A percentile compares a stretch with the other conserved stretches of the same genome.
These are phyloP conservation scores for Huntiella omanensis DNA, from an alignment of 2,329 filamentous ascomycete species.

Conservation along the genomic window DNA sequence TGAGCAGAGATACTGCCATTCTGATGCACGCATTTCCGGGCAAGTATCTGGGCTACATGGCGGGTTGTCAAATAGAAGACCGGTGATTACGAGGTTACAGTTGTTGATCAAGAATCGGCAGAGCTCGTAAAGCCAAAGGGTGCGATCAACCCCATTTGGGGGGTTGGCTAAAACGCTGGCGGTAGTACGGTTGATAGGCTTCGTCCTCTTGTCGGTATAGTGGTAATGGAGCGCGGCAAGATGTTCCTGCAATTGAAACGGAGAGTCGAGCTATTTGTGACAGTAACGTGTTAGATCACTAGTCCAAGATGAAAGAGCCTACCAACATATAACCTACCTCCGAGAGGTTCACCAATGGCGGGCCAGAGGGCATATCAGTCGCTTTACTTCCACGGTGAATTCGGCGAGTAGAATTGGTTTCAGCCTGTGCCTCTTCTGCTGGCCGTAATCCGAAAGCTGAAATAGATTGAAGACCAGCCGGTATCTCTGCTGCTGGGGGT, in stretches of 20 bases:
- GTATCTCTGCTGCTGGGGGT: slow-evolving; percentile 84
- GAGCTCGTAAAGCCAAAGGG: slow-evolving; percentile 93
- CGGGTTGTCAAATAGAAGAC: slow-evolving; percentile 78
- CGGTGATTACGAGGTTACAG: slow-evolving; percentile 80
- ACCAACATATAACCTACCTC: slow-evolving; percentile 38
- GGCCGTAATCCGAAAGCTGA: slow-evolving; percentile 30
- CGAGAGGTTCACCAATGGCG: slow-evolving; percentile 66
- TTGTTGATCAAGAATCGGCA: slow-evolving; percentile 91
- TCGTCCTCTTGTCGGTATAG: slow-evolving; percentile 48
- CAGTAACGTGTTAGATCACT: neutral
- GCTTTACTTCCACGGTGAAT: slow-evolving; percentile 86
- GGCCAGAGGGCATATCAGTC: slow-evolving; percentile 82
- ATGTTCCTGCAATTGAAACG: slow-evolving; percentile 94
- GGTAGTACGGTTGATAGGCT: slow-evolving; percentile 56
- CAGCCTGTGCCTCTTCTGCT: slow-evolving; percentile 40
- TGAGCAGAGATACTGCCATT: slow-evolving; percentile 98
- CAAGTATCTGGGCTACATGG: slow-evolving; percentile 80
- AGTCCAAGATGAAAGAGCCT: neutral
- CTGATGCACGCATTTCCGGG: slow-evolving; percentile 93
- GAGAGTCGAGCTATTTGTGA: slow-evolving; percentile 62
- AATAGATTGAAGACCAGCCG: slow-evolving; percentile 59
- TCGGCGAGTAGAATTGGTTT: slow-evolving; percentile 59
- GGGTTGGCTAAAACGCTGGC: slow-evolving; percentile 61
- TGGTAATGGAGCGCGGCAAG: slow-evolving; percentile 79
- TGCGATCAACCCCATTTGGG: slow-evolving; percentile 64